A percentile compares a stretch with the other conserved stretches of the same genome.
Evolutionary conservation across 2,329 filamentous ascomycete genomes (phyloP).

Genomic region (Paraphaeosphaeria sporulosa): DNA sequence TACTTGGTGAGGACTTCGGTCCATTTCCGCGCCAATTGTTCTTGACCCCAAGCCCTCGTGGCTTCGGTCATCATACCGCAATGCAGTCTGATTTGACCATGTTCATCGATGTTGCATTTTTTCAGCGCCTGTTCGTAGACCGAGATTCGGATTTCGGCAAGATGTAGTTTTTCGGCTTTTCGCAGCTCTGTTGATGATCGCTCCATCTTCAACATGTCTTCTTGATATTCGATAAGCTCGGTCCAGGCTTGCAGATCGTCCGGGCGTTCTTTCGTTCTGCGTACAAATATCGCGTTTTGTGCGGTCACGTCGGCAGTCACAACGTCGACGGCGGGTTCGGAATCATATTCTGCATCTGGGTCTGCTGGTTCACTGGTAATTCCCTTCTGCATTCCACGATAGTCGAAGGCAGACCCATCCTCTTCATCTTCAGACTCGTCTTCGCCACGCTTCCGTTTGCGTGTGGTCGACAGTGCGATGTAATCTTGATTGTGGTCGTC

Average conservation of each 20-base stretch:
- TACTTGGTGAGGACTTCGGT: constrained; percentile 64
- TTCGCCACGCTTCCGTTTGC: constrained; percentile 31
- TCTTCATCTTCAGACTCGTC: constrained; percentile 18
- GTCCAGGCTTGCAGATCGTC: constrained; percentile 77
- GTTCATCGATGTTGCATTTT: constrained; percentile 56
- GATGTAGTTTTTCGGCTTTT: constrained; percentile 69
- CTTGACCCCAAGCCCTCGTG: constrained; percentile 73
- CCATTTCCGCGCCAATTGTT: constrained; percentile 71
- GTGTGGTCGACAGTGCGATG: constrained; percentile 31
- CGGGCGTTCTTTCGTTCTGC: constrained; percentile 70
- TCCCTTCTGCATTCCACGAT: constrained; percentile 45
- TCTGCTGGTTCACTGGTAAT: constrained; percentile 32
- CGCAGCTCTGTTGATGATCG: constrained; percentile 57
- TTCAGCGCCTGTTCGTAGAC: constrained; percentile 80
- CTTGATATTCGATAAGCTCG: constrained; percentile 79
- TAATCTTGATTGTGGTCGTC: constrained; percentile 34
- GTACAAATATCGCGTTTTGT: constrained; percentile 68
- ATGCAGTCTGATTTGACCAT: constrained; percentile 67
- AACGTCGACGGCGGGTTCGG: constrained; percentile 25
- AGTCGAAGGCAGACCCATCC: constrained; percentile 34
- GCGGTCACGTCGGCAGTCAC: constrained; percentile 50
- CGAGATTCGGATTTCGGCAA: constrained; percentile 80
- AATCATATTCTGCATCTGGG: constrained; percentile 47
- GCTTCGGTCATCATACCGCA: constrained; percentile 78
- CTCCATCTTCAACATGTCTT: constrained; percentile 66